Evolutionary conservation across 1,284 basidiomycete species (phyloP), one percentile per base, ranked within the genome.

Genomic region (Austropuccinia psidii): DNA sequence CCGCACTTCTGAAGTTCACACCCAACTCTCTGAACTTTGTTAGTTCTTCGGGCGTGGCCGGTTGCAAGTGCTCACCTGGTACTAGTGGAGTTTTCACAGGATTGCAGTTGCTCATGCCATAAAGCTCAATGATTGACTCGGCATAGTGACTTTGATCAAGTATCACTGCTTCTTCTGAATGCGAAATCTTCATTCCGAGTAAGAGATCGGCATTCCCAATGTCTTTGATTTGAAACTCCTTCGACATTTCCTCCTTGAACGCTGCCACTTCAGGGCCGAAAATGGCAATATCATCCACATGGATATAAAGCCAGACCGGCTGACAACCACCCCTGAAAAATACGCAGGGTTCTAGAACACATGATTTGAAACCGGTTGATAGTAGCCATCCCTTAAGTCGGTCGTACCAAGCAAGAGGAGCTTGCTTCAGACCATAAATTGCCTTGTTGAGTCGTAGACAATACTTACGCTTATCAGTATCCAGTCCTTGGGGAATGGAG

Each of bases 401-500:
- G 1, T 37, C 39, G 37, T 54, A 66, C 64, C 64, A 66, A 1
- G 39, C 45, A 1, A 52, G 64, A 1, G 64, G 54, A 1, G 61
- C 67, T 60, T 76, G 77, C 39, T 75, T 27, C 0, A 77, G 50
- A 4, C 76, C 75, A 61, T 77, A 76, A 2, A 76, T 54, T 2
- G 74, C 37, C 33, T 75, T 74, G 0, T 15, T 15, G 1, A 76
- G 62, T n/a, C n/a, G n/a, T n/a, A n/a, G n/a, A n/a, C n/a, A n/a
- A n/a, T n/a, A n/a, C n/a, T n/a, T n/a, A n/a, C n/a, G n/a, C n/a
- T n/a, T n/a, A n/a, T n/a, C n/a, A n/a, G n/a, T n/a, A n/a, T n/a
- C n/a, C n/a, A n/a, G n/a, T n/a, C n/a, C n/a, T n/a, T n/a, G n/a
- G n/a, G n/a, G n/a, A n/a, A n/a, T n/a, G n/a, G n/a, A n/a, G n/a